Evolutionary conservation across 2,329 filamentous ascomycete genomes (phyloP).

Genomic region (Grosmannia penicillata): DNA sequence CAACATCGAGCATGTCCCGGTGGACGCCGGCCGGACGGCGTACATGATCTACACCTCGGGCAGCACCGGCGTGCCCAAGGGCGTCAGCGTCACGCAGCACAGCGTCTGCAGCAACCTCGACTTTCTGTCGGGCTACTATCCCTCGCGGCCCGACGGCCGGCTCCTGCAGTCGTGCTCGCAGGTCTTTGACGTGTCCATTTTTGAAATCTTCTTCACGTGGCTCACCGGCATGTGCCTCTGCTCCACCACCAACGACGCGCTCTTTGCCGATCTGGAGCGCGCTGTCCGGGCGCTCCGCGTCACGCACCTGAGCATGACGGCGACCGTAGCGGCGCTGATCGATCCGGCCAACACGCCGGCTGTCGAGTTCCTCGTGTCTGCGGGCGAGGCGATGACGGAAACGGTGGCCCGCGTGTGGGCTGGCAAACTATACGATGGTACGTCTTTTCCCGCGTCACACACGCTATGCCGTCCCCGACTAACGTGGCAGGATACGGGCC

Average conservation of each 20-base stretch:
- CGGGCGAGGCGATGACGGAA: constrained; percentile 65
- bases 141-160: constrained; percentile 33
- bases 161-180: constrained; percentile 73
- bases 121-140: constrained; percentile 51
- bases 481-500: constrained; percentile 63
- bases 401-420: constrained; percentile 58
- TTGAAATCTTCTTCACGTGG: constrained; percentile 84
- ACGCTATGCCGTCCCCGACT: no score
- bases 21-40: constrained; percentile 38
- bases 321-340: constrained; percentile 68
- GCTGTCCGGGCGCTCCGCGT: constrained; percentile 48
- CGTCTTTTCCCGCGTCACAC: no score
- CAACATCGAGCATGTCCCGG: constrained; percentile 20
- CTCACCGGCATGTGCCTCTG: constrained; percentile 65
- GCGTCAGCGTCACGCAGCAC: constrained; percentile 60
- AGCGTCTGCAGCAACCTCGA: constrained; percentile 68
- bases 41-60: constrained; percentile 78
- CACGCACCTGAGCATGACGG: constrained; percentile 75
- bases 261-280: constrained; percentile 58
- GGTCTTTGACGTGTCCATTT: constrained; percentile 77
- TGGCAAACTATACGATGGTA: constrained; percentile 52
- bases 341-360: constrained; percentile 51
- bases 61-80: constrained; percentile 67
- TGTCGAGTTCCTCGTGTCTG: constrained; percentile 64
- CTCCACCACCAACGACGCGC: constrained; percentile 54